Evolutionary conservation across 805 yeast genomes (phyloP), one percentile per base, ranked within the genome.

Genomic region (Candida ipomoeae): DNA sequence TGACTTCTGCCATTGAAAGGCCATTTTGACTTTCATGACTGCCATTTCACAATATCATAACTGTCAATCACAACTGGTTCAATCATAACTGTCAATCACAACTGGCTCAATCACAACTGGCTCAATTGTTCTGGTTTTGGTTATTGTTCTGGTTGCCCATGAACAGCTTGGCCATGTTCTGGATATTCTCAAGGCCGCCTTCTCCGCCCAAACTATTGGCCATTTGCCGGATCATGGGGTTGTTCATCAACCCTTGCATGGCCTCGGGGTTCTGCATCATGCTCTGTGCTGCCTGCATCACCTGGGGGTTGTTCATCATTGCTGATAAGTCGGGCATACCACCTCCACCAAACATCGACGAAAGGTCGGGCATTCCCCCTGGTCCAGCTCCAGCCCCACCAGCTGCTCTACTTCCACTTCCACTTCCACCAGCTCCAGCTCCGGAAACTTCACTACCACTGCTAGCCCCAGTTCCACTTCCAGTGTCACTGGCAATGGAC

Each of bases 211-310:
- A 71, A 52, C 76, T 80, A 57, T 82, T 82, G 41, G 96, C 96
- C 96, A 91, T 87, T 65, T 84, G 85, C 63, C 82, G 83, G 26
- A 90, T 64, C 58, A 83, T 80, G 17, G 97, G 97, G 67, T 89
- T 87, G 67, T 72, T 81, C 88, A 91, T 80, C 64, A 91, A 70
- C 44, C 82, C 81, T 53, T 72, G 75, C 75, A 90, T 70, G 44
- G 94, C 89, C 34, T 73, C 78, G 35, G 97, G 97, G 65, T 90
- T 83, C 48, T 82, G 81, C 96, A 89, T 88, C 82, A 89, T 76
- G 63, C 80, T 80, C 69, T 87, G 91, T 3, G 96, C 96, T 66
- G 90, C 90, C 68, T 85, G 87, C 85, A 85, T 85, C 54, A 92
- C 68, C 69, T 85, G 92, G n/a, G 99, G 99, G 57, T 58, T 56